phyloP scores from a whole-genome alignment of 352 stramenopile genomes.

The Phytopythium delawarense region DNA sequence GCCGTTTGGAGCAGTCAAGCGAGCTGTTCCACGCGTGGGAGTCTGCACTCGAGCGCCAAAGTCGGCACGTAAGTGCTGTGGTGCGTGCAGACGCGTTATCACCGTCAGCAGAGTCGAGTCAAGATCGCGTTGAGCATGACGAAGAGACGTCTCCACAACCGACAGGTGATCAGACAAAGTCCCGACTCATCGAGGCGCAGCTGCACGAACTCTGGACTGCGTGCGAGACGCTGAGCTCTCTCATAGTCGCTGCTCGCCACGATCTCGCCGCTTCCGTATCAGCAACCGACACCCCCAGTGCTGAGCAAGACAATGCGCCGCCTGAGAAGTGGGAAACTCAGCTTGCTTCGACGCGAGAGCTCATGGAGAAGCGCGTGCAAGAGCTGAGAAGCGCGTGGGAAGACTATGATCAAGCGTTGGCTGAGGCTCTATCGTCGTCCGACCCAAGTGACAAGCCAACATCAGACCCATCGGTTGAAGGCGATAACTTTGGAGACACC shows the following conservation, averaged over 20 bases:
- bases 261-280: constrained; percentile 18
- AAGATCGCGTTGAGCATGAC: constrained; percentile 3
- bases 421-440: neutral
- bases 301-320: neutral
- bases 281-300: neutral
- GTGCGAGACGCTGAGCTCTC: constrained; percentile 48
- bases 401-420: constrained; percentile 14
- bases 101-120: neutral
- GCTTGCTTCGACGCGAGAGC: constrained; percentile 10
- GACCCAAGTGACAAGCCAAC: neutral
- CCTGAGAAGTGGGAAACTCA: constrained; percentile 3
- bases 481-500: neutral
- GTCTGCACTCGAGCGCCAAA: constrained; percentile 19
- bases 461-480: neutral
- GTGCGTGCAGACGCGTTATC: constrained; percentile 1
- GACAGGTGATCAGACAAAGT: neutral
- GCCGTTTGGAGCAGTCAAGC: neutral
- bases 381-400: constrained; percentile 25
- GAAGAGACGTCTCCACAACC: neutral
- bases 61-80: constrained; percentile 10
- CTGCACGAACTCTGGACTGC: constrained; percentile 37
- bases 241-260: constrained; percentile 39
- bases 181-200: constrained; percentile 8
- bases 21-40: constrained; percentile 10
- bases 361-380: constrained; percentile 18